Base-by-base conservation (phyloP, 331 rosid genomes). In the Malus hybrid region DNA sequence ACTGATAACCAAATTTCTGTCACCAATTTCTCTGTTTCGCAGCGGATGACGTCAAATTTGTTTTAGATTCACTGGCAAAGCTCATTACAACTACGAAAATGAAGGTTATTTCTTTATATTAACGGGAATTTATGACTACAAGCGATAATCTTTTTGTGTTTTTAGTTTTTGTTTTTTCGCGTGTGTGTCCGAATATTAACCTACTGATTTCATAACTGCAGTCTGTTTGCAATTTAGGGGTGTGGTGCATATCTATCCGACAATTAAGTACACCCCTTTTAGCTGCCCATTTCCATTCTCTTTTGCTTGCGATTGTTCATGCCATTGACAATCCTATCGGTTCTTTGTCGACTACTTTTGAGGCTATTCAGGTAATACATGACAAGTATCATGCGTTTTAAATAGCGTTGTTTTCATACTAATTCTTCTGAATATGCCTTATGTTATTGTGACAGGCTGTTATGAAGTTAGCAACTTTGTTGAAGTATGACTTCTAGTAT, bases 291-390 rank as follows among this genome's bases (percentile, higher is more conserved):
- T 87, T 86, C 66, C 56, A 76, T 70, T 86, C 85, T 72, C 72
- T 93, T 76, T 77, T 91, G 84, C 73, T 50, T 42, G 96, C 91
- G 6, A 77, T 91, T 64, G 82, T 87, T 73, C 94, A 88, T 80
- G 93, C 96, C 74, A 85, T 91, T 33, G 91, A 91, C 82, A 93
- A 93, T 82, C 98, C 97, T 12, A 78, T 88, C 81, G 97, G 97
- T 77, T 93, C 94, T 50, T 70, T 91, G 85, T 93, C 97, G 48
- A 89, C 96, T 19, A 91, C 93, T 66, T 89, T 89, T 79, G 97
- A 91, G 91, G 96, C 98, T 77, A 89, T 82, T 42, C 96, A 88
- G 96, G 97, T 93, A 75, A 63, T 30, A 56, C 18, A 53, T 71
- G 2, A 1, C 29, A 10, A 52, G n/a, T 19, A 11, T 1, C 28